phyloP scores from a whole-genome alignment of 192 early-diverging fungal genomes.

The Backusella sp. region DNA sequence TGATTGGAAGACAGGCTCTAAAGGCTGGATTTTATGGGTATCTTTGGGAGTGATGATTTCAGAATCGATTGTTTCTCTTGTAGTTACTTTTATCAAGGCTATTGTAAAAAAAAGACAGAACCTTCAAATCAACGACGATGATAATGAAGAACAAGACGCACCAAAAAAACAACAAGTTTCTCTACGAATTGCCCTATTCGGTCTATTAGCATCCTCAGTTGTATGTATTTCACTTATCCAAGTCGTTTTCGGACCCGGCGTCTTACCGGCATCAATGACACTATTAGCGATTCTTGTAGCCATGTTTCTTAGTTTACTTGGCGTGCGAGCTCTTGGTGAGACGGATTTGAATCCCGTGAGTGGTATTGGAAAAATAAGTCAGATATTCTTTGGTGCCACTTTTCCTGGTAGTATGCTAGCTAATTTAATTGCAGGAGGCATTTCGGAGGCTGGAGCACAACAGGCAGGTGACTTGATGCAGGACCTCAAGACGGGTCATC shows the following conservation, averaged over 20 bases:
- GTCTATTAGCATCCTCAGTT: constrained; percentile 59
- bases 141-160: constrained; percentile 42
- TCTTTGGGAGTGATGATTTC: constrained; percentile 79
- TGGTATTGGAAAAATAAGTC: constrained; percentile 82
- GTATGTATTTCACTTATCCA: constrained; percentile 63
- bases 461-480: constrained; percentile 62
- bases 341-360: constrained; percentile 84
- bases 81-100: constrained; percentile 41
- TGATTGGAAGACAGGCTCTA: constrained; percentile 67
- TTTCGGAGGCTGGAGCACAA: constrained; percentile 72
- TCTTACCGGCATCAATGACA: constrained; percentile 64
- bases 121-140: background rate
- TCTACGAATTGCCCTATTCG: constrained; percentile 57
- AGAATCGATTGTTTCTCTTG: constrained; percentile 64
- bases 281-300: constrained; percentile 70
- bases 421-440: constrained; percentile 77
- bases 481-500: constrained; percentile 85
- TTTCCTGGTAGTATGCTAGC: constrained; percentile 68
- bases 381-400: constrained; percentile 79
- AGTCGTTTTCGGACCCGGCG: constrained; percentile 56
- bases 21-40: constrained; percentile 82
- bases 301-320: constrained; percentile 73
- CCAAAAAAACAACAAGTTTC: constrained; percentile 59
- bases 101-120: constrained; percentile 32
- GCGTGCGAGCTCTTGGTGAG: constrained; percentile 78